Evolutionary conservation across 768 basidiomycete genomes (phyloP), one percentile per base, ranked within the genome.

Genomic region (Termitomyces titanicus): DNA sequence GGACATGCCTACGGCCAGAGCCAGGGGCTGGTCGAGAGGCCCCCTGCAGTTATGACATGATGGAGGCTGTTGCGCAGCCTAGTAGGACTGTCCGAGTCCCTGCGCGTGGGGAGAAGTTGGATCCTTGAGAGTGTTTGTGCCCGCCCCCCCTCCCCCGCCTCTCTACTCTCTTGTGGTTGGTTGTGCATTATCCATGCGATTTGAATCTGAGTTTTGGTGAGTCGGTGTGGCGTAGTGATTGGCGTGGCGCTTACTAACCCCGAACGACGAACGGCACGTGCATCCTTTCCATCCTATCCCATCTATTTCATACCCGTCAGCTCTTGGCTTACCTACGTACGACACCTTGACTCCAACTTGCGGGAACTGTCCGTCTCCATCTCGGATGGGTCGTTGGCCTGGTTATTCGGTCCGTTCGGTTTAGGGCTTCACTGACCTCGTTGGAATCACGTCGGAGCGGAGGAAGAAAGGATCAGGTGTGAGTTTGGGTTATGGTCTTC

Each of bases 41-140:
- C 88, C 0, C 80, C 86, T 9, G 85, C 88, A 2, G 87, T 89
- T 45, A 82, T 84, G 78, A 84, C 86, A 89, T 92, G 88, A 89
- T 88, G 87, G 86, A 86, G 59, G 81, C 82, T 68, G 79, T 88
- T 9, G 75, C 85, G 20, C 85, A 89, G 60, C 85, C 88, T 7
- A 86, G 80, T 67, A 86, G 83, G 58, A 85, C 88, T 59, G 84
- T 92, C 33, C 77, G 89, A 24, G 86, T 93, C 27, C 81, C 92
- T 56, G 88, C 91, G 1, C 82, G 91, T 12, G 91, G 91, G 31
- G 91, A 93, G 78, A 91, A 92, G 69, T 70, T 93, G 51, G 89
- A 93, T 40, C 73, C 75, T 7, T 69, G 65, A 56, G 56, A 68
- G 43, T 70, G 60, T 7, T 10, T 45, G 17, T 1, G 8, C 6